Evolutionary conservation across 1,139 yeast genomes (phyloP), one percentile per base, ranked within the genome.

Genomic region (Geotrichum fermentans): DNA sequence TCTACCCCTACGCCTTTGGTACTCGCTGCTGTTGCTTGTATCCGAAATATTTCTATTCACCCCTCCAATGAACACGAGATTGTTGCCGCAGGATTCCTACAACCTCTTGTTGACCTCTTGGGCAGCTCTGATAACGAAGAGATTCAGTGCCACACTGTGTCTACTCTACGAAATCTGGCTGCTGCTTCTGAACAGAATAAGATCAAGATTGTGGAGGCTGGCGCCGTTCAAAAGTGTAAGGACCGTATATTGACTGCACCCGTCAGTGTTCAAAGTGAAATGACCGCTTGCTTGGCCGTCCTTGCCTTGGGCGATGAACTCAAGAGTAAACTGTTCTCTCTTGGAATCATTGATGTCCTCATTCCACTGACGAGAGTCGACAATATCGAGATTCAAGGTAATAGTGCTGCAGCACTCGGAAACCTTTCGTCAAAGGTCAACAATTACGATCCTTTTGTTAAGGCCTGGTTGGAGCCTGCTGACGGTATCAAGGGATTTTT

Each of bases 381-480:
- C 54, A 89, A 90, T 64, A 87, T 92, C 54, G 98, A 92, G 69
- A 97, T 92, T 16, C 94, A 96, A 68, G 99, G 99, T 50, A 92
- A 94, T 67, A 86, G 96, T 3, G 98, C 97, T 18, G 98, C 98
- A 28, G 98, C 99, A 1, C 76, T 92, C 58, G 99, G 98, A 18
- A 92, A 92, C 64, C 73, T 92, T 59, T 89, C 97, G 58, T 88
- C 97, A 8, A 80, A 96, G 68, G 89, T 92, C 33, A 79, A 78
- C 59, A 88, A 84, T 57, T 92, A 90, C 67, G 78, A 80, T 55
- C 83, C 84, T 56, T 87, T 94, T 55, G 77, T 89, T 52, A 77
- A 79, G 55, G 78, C 82, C 58, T 92, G 97, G 95, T 72, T 78
- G 32, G 73, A 73, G 56, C 96, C 96, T 38, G 78, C 78, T 51